Base-by-base conservation (phyloP, 2,329 filamentous ascomycete species). In the Ceratocystis diversiconidia region DNA sequence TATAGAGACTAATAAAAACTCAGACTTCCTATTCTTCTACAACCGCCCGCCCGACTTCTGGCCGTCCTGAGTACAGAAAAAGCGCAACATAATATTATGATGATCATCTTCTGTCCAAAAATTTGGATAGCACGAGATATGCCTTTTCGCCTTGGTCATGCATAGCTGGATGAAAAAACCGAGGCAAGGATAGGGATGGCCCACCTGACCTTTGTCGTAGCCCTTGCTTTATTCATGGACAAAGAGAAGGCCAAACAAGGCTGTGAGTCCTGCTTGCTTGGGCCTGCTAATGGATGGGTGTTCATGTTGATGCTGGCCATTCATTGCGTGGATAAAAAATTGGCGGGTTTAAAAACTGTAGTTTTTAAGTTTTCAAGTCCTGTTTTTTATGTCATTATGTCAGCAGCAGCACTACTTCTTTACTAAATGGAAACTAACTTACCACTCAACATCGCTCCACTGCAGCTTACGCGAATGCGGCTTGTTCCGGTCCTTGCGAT, bases 371-470 rank as follows among this genome's bases (percentile, higher is more conserved):
- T 17, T 59, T 59, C 55, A 59, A 36, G 55, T 59, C 55, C 55
- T 59, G 3, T 36, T 25, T 55, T 7, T 55, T 22, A 5, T 19
- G 6, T 5, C 1, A 8, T n/a, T 8, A 6, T 6, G 55, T 59
- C 10, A 59, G 55, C 28, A 59, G 12, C 10, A 52, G 19, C 48
- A 22, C 19, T 7, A 15, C 6, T 36, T 36, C 2, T 32, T 17
- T 30, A 3, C n/a, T 8, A 4, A 5, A 22, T n/a, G 7, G 10
- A 25, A 25, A 4, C 22, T 5, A n/a, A n/a, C 25, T 62, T 92
- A 96, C 94, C 94, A 99, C 76, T 99, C 92, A 75, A 99, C 90
- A 76, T 99, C 94, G 76, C 90, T 96, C 67, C 97, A 83, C 74
- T 97, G 92, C 68, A 99, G 80, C 76, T 95, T 95, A 72, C 94